phyloP scores from a whole-genome alignment of 2,329 filamentous ascomycete species.

The Colletotrichum sansevieriae region DNA sequence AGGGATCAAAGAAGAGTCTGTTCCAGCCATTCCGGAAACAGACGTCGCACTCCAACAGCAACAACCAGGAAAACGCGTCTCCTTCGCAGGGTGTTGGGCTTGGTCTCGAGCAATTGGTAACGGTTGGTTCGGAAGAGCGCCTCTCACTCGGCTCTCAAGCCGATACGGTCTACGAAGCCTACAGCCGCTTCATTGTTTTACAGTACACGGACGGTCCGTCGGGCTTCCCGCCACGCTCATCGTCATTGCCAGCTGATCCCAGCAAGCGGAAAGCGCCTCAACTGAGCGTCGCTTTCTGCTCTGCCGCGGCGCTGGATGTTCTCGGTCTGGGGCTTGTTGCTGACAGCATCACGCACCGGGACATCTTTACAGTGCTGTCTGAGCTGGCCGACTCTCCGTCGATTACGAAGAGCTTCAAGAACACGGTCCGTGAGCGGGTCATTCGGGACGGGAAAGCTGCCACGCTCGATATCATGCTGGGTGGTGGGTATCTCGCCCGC shows the following conservation, averaged over 20 bases:
- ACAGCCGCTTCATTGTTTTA: conserved; percentile 51
- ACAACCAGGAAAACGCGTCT: conserved; percentile 29
- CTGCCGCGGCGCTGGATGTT: conserved; percentile 60
- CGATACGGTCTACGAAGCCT: conserved; percentile 45
- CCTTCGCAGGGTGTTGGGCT: conserved; percentile 18
- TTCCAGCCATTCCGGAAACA: conserved; percentile 52
- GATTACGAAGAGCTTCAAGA: conserved; percentile 59
- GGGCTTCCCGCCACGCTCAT: conserved; percentile 42
- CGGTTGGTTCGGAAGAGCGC: conserved; percentile 6
- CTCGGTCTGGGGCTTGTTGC: conserved; percentile 55
- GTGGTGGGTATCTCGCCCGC: conserved; percentile 33
- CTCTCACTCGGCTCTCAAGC: conserved; percentile 14
- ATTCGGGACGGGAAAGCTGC: conserved; percentile 53
- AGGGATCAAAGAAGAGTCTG: conserved; percentile 48
- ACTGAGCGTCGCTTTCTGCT: conserved; percentile 61
- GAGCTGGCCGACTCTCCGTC: conserved; percentile 59
- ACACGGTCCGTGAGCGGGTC: conserved; percentile 56
- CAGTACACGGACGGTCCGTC: conserved; percentile 45
- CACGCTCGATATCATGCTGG: conserved; percentile 46
- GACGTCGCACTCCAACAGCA: conserved; percentile 41
- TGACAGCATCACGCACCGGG: conserved; percentile 56
- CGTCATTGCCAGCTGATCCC: conserved; percentile 40
- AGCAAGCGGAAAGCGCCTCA: conserved; percentile 47
- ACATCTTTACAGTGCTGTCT: conserved; percentile 68
- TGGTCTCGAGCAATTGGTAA: conserved; percentile 14